phyloP scores from a whole-genome alignment of 2,329 filamentous ascomycete species.

The Cordyceps sp. region DNA sequence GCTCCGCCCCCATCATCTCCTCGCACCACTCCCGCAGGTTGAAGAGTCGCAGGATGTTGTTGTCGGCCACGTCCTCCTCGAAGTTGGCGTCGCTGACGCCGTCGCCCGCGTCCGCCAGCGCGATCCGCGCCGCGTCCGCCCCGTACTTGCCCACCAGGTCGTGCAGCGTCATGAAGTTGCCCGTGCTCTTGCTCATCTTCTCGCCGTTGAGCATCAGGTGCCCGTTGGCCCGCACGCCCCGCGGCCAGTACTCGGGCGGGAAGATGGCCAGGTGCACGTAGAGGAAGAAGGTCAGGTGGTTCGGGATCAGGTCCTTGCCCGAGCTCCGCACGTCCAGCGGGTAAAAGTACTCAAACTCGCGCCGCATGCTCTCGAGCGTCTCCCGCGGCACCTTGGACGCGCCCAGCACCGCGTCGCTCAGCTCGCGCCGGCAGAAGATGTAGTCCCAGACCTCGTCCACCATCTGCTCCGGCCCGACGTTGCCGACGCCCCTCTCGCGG shows the following conservation, averaged over 20 bases:
- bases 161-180: constrained; percentile 86
- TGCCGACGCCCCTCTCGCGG: constrained; percentile 47
- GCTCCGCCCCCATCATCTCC: constrained; percentile 59
- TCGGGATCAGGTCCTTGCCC: constrained; percentile 85
- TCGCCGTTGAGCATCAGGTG: constrained; percentile 90
- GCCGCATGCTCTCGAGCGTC: constrained; percentile 61
- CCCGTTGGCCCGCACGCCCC: constrained; percentile 72
- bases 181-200: constrained; percentile 97
- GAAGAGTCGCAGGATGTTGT: constrained; percentile 72
- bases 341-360: constrained; percentile 96
- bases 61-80: constrained; percentile 86
- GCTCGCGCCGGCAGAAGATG: constrained; percentile 63
- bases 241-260: constrained; percentile 75
- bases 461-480: constrained; percentile 72
- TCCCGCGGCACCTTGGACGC: constrained; percentile 57
- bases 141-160: constrained; percentile 85
- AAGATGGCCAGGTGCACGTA: constrained; percentile 91
- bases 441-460: constrained; percentile 95
- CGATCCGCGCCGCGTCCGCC: constrained; percentile 80
- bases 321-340: constrained; percentile 76
- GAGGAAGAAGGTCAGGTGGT: constrained; percentile 90
- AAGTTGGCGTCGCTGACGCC: constrained; percentile 94
- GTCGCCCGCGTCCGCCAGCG: constrained; percentile 86
- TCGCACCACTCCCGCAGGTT: constrained; percentile 82
- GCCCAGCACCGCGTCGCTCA: constrained; percentile 45